These are phyloP conservation scores for Geoglossum cookeanum DNA, from an alignment of 2,329 filamentous ascomycete species.

Conservation along the genomic window DNA sequence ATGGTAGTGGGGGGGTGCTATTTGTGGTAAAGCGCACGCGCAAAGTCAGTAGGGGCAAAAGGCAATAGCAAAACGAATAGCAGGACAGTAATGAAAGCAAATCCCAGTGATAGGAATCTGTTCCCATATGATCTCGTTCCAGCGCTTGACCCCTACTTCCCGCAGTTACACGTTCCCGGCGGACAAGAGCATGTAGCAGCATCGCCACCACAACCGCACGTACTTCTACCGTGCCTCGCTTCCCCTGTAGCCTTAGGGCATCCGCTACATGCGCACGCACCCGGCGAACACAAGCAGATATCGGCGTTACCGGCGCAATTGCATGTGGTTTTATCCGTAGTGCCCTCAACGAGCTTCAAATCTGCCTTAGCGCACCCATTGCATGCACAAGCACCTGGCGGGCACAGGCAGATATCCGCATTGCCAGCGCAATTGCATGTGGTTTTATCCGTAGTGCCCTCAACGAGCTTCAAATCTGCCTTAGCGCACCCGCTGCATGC, in stretches of 20 bases:
- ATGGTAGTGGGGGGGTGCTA: too few species aligned
- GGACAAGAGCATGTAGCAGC: constrained; percentile 20
- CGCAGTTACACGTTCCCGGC: constrained; percentile 17
- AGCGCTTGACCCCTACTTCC: not conserved
- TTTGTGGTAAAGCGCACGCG: too few species aligned
- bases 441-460: constrained; percentile 20
- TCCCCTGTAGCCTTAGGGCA: constrained; percentile 18
- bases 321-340: constrained; percentile 22
- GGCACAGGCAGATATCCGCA: constrained; percentile 19
- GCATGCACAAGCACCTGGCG: constrained; percentile 21
- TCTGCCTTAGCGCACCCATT: constrained; percentile 16
- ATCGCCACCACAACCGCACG: constrained; percentile 22
- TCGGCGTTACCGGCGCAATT: constrained; percentile 20
- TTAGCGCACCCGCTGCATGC: constrained; percentile 20
- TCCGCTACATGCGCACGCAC: constrained; percentile 21
- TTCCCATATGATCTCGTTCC: not conserved
- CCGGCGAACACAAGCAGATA: constrained; percentile 20
- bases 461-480: constrained; percentile 12
- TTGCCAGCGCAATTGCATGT: constrained; percentile 23
- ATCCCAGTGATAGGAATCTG: not conserved
- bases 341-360: constrained; percentile 15
- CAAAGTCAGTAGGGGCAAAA: not conserved
- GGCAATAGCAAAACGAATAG: too few species aligned
- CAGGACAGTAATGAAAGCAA: not conserved
- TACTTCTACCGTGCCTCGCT: constrained; percentile 20